These are phyloP conservation scores for Plasmodium vivax DNA, from an alignment of 169 alveolate species.

Conservation along the genomic window DNA sequence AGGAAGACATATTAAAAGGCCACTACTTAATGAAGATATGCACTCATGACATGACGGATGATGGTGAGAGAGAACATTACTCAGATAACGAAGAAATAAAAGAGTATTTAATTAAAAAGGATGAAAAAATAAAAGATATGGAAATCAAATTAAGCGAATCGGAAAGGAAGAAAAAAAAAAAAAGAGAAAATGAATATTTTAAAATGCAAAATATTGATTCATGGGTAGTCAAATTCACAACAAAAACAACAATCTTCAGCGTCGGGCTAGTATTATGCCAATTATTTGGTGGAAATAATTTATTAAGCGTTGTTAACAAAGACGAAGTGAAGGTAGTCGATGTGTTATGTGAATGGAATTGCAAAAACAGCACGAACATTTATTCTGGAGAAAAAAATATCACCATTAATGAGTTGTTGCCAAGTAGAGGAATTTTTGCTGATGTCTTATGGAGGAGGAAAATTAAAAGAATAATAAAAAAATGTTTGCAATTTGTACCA, in stretches of 20 bases:
- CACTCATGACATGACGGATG: slow-evolving; percentile 51
- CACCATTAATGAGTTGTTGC: slow-evolving; percentile 76
- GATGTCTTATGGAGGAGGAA: slow-evolving; percentile 74
- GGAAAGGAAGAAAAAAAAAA: slow-evolving; percentile 28
- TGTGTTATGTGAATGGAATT: slow-evolving; percentile 83
- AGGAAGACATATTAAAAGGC: slow-evolving; percentile 27
- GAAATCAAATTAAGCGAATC: slow-evolving; percentile 38
- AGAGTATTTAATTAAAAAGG: slow-evolving; percentile 30
- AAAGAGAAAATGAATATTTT: slow-evolving; percentile 49
- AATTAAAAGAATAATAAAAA: slow-evolving; percentile 62
- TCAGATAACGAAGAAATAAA: slow-evolving; percentile 53
- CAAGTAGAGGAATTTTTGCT: slow-evolving; percentile 77
- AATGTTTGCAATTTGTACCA: slow-evolving; percentile 79
- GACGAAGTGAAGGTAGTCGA: slow-evolving; percentile 81
- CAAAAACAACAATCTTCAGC: slow-evolving; percentile 76
- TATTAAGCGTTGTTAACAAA: slow-evolving; percentile 73
- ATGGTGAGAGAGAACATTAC: slow-evolving; percentile 19
- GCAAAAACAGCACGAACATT: slow-evolving; percentile 64
- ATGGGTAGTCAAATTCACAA: slow-evolving; percentile 78
- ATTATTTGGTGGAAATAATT: slow-evolving; percentile 80
- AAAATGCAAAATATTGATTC: slow-evolving; percentile 43
- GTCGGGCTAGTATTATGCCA: slow-evolving; percentile 80
- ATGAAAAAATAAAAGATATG: slow-evolving; percentile 25
- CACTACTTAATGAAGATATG: slow-evolving; percentile 48
- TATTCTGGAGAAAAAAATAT: slow-evolving; percentile 63